Evolutionary conservation across 495 filamentous ascomycete species (phyloP).

Genomic region (Tuber magnatum): DNA sequence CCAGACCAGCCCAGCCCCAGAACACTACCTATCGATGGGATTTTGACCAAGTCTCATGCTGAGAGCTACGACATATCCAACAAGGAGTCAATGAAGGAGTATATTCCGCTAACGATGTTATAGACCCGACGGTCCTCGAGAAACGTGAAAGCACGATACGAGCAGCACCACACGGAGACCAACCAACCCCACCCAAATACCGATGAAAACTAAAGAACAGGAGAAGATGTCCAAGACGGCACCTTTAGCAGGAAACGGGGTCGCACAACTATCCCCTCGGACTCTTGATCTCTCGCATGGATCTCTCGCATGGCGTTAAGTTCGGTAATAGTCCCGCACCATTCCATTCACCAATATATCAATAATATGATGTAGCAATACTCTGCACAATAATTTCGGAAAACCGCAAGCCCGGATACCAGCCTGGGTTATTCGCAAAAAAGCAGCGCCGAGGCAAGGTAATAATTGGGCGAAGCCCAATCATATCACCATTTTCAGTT

Average conservation of each 20-base stretch:
- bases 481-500: too few relatives aligned
- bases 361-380: not conserved
- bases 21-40: not conserved
- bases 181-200: not conserved
- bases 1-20: not conserved
- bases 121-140: not conserved
- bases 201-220: not conserved
- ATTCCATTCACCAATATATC: not conserved
- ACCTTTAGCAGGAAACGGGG: not conserved
- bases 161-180: not conserved
- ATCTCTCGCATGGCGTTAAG: not conserved
- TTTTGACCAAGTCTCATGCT: not conserved
- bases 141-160: not conserved
- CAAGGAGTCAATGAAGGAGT: not conserved
- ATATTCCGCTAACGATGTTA: not conserved
- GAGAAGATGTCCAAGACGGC: not conserved
- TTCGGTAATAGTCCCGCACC: not conserved
- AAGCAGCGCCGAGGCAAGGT: not conserved
- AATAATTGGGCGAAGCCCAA: too few relatives aligned
- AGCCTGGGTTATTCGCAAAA: not conserved
- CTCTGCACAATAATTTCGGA: not conserved
- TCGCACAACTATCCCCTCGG: not conserved
- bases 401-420: not conserved
- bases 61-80: not conserved
- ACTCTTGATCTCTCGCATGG: not conserved